Percentiles rank a stretch among this genome's conserved stretches.
These are phyloP conservation scores for Phytophthora crassamura DNA, from an alignment of 352 stramenopile genomes.

Conservation along the genomic window DNA sequence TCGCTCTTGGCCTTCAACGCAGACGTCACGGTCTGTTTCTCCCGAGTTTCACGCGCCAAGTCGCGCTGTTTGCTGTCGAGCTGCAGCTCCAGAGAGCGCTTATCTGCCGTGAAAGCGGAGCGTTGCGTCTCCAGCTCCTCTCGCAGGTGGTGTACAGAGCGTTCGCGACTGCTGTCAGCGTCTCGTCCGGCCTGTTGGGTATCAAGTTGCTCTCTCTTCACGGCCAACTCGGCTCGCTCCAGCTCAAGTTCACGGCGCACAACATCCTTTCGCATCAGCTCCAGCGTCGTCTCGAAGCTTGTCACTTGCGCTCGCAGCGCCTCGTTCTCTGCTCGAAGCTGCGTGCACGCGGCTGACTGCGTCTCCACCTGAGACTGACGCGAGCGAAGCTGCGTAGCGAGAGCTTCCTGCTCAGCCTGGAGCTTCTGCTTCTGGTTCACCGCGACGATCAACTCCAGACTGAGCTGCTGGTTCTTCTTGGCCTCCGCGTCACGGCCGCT, in stretches of 20 bases:
- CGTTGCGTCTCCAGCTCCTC: conserved; percentile 26
- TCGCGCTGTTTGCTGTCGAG: conserved; percentile 38
- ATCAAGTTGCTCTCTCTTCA: conserved; percentile 43
- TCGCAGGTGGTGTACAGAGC: conserved; percentile 12
- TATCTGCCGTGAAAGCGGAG: conserved; percentile 24
- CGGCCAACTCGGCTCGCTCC: conserved; percentile 45
- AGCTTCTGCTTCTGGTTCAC: conserved; percentile 74
- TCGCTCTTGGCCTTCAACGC: conserved; percentile 45
- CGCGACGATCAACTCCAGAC: conserved; percentile 67
- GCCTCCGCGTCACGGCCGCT: conserved; percentile 36
- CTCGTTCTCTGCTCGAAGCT: conserved; percentile 31
- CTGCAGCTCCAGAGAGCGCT: conserved; percentile 24
- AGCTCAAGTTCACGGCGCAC: conserved; percentile 54
- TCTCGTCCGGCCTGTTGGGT: conserved; percentile 45
- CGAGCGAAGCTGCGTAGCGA: conserved; percentile 30
- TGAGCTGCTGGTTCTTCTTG: conserved; percentile 77
- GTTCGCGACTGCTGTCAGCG: conserved; percentile 30
- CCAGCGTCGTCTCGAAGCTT: conserved; percentile 34
- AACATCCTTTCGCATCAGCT: conserved; percentile 48
- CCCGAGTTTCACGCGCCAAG: conserved; percentile 18
- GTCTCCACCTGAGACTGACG: conserved; percentile 24
- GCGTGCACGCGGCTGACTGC: conserved; percentile 11
- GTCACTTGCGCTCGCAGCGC: conserved; percentile 19
- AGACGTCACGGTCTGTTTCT: conserved; percentile 35
- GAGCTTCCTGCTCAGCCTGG: conserved; percentile 38